Evolutionary conservation across 345 rosid species (phyloP), one percentile per base, ranked within the genome.

Genomic region (Moringa oleifera): DNA sequence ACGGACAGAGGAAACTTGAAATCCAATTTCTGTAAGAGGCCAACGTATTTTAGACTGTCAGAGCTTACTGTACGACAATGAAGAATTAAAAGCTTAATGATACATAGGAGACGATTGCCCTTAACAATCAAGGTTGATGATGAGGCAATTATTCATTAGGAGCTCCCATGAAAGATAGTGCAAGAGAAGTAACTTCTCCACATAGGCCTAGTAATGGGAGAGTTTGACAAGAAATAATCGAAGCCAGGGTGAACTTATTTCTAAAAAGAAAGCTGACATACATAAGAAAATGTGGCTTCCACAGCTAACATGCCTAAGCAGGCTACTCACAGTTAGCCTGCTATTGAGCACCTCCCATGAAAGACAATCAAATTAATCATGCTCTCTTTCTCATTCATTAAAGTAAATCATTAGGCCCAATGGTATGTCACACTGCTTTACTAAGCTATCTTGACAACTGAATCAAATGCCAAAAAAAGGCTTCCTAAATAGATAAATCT

Each of bases 1-100:
- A 95, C 91, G 6, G 97, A 75, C 56, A 95, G 67, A 16, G 99
- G 99, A 68, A 95, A 95, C 83, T 95, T 95, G 84, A 95, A 95
- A 77, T 95, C 96, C 82, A 87, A 54, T 85, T 85, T 95, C 99
- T 95, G 89, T 47, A 20, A 21, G 61, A 62, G 15, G 54, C 45
- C 60, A 33, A 55, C 46, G 56, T 20, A 58, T 50, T 60, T 59
- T 49, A 70, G 13, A 61, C 58, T 60, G 53, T 33, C 31, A 52
- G 31, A 17, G 53, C 17, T 19, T 51, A 18, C n/a, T n/a, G n/a
- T n/a, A n/a, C n/a, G n/a, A n/a, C n/a, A n/a, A n/a, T n/a, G n/a
- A n/a, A n/a, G n/a, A n/a, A n/a, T n/a, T n/a, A n/a, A n/a, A n/a
- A 25, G 15, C 7, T 2, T 33, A 28, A 18, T 16, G 23, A 0